Evolutionary conservation across 169 alveolate genomes (phyloP).

Genomic region (Eimeria sp.): DNA sequence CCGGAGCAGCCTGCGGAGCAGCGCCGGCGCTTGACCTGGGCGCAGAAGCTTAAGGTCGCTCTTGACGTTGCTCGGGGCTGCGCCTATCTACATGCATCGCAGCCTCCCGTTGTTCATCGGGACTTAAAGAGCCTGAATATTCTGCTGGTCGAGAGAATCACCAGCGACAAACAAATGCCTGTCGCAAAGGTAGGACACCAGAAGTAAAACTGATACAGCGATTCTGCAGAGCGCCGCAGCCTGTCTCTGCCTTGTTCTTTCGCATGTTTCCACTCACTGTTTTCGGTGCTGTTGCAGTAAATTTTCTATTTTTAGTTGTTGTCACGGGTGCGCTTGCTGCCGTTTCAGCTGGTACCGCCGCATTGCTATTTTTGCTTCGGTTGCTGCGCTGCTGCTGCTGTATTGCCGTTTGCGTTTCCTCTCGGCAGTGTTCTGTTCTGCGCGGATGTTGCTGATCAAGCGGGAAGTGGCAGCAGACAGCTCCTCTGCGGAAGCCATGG

Average conservation of each 20-base stretch:
- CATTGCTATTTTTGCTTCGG: not conserved
- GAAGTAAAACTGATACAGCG: not conserved
- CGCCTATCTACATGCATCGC: slow-evolving; percentile 91
- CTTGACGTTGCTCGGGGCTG: slow-evolving; percentile 94
- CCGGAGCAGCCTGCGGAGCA: slow-evolving; percentile 82
- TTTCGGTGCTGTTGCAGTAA: not conserved
- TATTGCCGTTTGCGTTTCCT: not conserved
- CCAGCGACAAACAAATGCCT: slow-evolving; percentile 64
- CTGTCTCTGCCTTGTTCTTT: not conserved
- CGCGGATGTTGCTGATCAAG: not conserved
- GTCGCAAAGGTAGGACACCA: slow-evolving; percentile 73
- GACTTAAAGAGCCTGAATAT: slow-evolving; percentile 94
- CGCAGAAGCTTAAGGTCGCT: slow-evolving; percentile 90
- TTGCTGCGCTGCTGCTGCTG: not conserved
- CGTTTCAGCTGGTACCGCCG: not conserved
- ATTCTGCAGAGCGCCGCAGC: not conserved
- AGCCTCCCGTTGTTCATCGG: slow-evolving; percentile 95
- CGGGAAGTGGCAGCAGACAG: not conserved
- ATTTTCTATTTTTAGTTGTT: not conserved
- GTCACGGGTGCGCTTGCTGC: not conserved
- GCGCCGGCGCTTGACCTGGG: slow-evolving; percentile 89
- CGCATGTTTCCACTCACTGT: not conserved
- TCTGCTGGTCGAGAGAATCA: slow-evolving; percentile 86
- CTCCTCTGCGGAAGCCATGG: not conserved
- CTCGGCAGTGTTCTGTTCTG: not conserved